Conservation (phyloP, 345 rosid genomes). For the Heritiera fomes region DNA sequence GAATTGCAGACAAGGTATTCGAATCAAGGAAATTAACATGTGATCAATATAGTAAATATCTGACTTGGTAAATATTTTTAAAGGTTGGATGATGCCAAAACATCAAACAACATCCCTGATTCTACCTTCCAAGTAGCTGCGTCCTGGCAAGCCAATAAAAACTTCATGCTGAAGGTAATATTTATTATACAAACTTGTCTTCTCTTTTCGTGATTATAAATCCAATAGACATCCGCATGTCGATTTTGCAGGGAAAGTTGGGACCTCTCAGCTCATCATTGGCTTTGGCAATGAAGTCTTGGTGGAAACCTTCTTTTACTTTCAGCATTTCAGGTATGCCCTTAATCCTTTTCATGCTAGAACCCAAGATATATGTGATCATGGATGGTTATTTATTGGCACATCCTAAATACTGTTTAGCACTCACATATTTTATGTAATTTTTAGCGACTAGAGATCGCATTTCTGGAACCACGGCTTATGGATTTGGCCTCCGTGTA, state of each 20-base stretch:
- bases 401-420: neutral
- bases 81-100: constrained; percentile 61
- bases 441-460: constrained; percentile 73
- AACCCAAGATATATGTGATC: neutral
- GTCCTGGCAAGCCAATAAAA: constrained; percentile 96
- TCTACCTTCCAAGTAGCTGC: constrained; percentile 88
- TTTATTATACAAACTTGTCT: constrained; percentile 19
- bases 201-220: neutral
- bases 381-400: neutral
- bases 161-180: constrained; percentile 76
- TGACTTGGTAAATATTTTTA: constrained; percentile 20
- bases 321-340: constrained; percentile 69
- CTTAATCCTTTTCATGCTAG: neutral
- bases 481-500: constrained; percentile 77
- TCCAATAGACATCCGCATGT: neutral
- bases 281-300: constrained; percentile 82
- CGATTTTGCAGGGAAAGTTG: constrained; percentile 63
- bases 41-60: constrained; percentile 10
- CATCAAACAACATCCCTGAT: constrained; percentile 41
- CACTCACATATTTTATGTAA: neutral
- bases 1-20: constrained; percentile 82
- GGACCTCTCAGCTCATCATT: constrained; percentile 79
- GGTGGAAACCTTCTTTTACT: constrained; percentile 96
- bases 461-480: constrained; percentile 41
- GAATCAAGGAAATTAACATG: neutral